Percentiles rank a stretch among this genome's conserved stretches.
Conservation (phyloP, 805 yeast species). For the Hanseniaspora guilliermondii region DNA sequence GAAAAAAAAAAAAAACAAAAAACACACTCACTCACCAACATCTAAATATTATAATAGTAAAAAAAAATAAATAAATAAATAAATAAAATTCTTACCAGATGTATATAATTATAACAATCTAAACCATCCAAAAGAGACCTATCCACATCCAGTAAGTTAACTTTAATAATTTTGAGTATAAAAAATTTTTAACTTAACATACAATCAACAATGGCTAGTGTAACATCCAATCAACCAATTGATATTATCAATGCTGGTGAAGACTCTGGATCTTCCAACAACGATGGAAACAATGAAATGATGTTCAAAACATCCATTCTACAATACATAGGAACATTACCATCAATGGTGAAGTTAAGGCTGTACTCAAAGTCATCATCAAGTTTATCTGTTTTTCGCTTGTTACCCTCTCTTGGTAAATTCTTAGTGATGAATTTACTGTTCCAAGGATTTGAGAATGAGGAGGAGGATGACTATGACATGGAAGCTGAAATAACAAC, state of each 20-base stretch:
- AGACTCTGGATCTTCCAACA: background rate
- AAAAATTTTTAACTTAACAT: too few species aligned
- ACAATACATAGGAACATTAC: constrained; percentile 80
- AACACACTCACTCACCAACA: too few species aligned
- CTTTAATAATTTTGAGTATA: too few species aligned
- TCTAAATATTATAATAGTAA: too few species aligned
- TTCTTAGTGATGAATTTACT: constrained; percentile 78
- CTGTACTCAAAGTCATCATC: constrained; percentile 85
- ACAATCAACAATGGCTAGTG: background rate
- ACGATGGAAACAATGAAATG: constrained; percentile 15
- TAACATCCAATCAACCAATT: background rate
- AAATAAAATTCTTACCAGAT: too few species aligned
- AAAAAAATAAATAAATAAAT: too few species aligned
- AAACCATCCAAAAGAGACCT: too few species aligned
- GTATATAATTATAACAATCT: too few species aligned
- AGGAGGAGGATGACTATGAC: constrained; percentile 37
- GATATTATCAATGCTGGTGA: constrained; percentile 2
- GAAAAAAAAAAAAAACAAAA: too few species aligned
- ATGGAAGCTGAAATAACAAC: constrained; percentile 7
- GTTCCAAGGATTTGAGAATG: constrained; percentile 61
- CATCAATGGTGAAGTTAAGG: constrained; percentile 71
- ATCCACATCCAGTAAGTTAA: too few species aligned
- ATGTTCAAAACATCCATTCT: constrained; percentile 62
- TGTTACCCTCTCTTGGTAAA: constrained; percentile 81
- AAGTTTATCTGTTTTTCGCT: constrained; percentile 80